Percentiles rank a stretch among this genome's conserved stretches.
Conservation (phyloP, 2,329 filamentous ascomycete genomes). For the Albifimbria verrucaria region DNA sequence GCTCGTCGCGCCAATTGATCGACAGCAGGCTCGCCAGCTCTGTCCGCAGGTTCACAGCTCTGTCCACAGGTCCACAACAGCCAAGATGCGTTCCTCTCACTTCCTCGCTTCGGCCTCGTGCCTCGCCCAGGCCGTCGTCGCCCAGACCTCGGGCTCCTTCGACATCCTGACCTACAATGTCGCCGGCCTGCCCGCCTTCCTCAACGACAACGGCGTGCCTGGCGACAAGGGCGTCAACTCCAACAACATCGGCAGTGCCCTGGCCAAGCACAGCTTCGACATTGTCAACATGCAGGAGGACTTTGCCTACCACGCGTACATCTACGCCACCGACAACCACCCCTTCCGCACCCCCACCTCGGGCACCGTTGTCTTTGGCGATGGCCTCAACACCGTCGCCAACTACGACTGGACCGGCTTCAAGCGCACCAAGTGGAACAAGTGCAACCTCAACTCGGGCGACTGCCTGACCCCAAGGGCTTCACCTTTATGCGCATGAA, state of each 20-base stretch:
- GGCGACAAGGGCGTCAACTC: slow-evolving; percentile 61
- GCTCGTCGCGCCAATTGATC: neutral
- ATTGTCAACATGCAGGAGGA: slow-evolving; percentile 67
- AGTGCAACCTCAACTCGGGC: slow-evolving; percentile 52
- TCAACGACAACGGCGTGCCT: slow-evolving; percentile 58
- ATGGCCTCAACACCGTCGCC: slow-evolving; percentile 61
- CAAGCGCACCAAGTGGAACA: slow-evolving; percentile 55
- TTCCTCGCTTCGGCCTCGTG: slow-evolving; percentile 9
- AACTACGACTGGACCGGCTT: slow-evolving; percentile 53
- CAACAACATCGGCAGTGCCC: slow-evolving; percentile 50
- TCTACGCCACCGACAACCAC: slow-evolving; percentile 60
- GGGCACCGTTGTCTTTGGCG: slow-evolving; percentile 61
- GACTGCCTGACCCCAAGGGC: slow-evolving; percentile 70
- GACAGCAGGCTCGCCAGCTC: neutral
- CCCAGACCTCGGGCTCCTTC: slow-evolving; percentile 34
- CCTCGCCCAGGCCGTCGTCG: neutral
- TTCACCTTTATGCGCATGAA: slow-evolving; percentile 63
- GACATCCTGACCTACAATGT: slow-evolving; percentile 56
- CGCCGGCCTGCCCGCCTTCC: slow-evolving; percentile 52
- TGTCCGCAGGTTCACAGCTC: neutral
- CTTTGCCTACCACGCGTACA: slow-evolving; percentile 64
- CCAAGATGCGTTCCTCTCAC: neutral
- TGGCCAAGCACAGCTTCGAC: slow-evolving; percentile 55
- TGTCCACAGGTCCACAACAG: neutral
- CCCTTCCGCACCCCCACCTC: slow-evolving; percentile 60